A percentile compares a stretch with the other conserved stretches of the same genome.
Conservation (phyloP, 2,329 filamentous ascomycete species). For the Penicillium vulpinum region DNA sequence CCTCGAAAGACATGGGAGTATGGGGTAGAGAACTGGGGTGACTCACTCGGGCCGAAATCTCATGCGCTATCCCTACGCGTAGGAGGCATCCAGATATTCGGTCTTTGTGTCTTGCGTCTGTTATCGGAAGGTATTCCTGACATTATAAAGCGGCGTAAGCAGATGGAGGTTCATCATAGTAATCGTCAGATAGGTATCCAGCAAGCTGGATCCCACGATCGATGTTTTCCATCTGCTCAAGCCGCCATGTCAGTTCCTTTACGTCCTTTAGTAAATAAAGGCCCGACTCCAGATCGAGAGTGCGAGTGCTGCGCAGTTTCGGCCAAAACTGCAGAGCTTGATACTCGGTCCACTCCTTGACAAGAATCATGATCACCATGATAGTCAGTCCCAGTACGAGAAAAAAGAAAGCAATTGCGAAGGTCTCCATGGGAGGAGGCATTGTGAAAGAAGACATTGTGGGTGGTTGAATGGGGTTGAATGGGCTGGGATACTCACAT, state of each 20-base stretch:
- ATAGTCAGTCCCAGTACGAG: background rate
- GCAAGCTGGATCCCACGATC: background rate
- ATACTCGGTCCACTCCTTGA: constrained; percentile 9
- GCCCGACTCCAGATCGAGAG: constrained; percentile 7
- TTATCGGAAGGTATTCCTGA: background rate
- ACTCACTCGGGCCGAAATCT: background rate
- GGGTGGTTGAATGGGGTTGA: no score
- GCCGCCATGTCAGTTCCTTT: background rate
- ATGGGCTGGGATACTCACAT: background rate
- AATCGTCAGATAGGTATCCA: background rate
- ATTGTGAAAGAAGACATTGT: no score
- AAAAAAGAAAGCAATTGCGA: background rate
- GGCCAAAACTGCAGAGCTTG: constrained; percentile 6
- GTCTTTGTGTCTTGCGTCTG: constrained; percentile 1
- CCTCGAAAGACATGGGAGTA: constrained; percentile 9
- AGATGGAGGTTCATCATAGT: background rate
- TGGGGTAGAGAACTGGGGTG: background rate
- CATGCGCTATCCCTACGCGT: constrained; percentile 4
- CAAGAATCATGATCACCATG: constrained; percentile 5
- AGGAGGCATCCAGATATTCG: constrained; percentile 6
- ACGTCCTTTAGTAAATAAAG: background rate
- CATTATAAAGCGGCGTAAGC: background rate
- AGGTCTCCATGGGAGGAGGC: background rate
- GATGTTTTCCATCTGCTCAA: background rate
- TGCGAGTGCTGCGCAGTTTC: constrained; percentile 1